Conservation (phyloP, 768 basidiomycete genomes). For the Rhizopogon vinicolor region DNA sequence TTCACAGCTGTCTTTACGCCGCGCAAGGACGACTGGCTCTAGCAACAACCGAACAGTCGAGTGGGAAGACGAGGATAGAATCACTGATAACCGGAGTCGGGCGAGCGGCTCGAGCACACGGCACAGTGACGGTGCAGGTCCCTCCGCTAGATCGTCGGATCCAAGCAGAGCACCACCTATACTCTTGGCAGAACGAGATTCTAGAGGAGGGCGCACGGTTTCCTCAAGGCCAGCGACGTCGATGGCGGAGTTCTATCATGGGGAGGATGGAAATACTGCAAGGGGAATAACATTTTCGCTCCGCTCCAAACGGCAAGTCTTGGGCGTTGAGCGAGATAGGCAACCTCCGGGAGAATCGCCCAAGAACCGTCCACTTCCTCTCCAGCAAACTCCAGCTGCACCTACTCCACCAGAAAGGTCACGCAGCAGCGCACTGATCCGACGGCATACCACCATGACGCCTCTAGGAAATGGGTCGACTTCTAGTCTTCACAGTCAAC, state of each 20-base stretch:
- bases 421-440: conserved; percentile 8
- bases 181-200: conserved; percentile 16
- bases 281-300: conserved; percentile 10
- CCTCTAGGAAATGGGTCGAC: conserved; percentile 12
- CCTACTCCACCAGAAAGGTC: conserved; percentile 8
- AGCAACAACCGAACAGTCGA: conserved; percentile 11
- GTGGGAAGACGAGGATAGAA: conserved; percentile 22
- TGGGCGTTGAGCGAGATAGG: conserved; percentile 13
- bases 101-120: conserved; percentile 18
- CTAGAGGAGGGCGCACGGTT: conserved; percentile 13
- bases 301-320: conserved; percentile 20
- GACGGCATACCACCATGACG: conserved; percentile 13
- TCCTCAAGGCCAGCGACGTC: conserved; percentile 47
- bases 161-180: conserved; percentile 15
- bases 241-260: conserved; percentile 46
- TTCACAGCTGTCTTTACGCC: conserved; percentile 9
- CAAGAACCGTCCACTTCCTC: conserved; percentile 3
- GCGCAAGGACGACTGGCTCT: conserved; percentile 6
- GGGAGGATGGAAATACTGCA: conserved; percentile 8
- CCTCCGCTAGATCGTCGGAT: conserved; percentile 22
- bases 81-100: conserved; percentile 18
- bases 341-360: conserved; percentile 14
- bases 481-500: conserved; percentile 8
- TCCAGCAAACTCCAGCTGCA: conserved; percentile 16
- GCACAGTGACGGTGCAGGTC: conserved; percentile 11